Percentiles rank a stretch among this genome's conserved stretches.
Conservation (phyloP, 768 basidiomycete species). For the Mycena kentingensis region DNA sequence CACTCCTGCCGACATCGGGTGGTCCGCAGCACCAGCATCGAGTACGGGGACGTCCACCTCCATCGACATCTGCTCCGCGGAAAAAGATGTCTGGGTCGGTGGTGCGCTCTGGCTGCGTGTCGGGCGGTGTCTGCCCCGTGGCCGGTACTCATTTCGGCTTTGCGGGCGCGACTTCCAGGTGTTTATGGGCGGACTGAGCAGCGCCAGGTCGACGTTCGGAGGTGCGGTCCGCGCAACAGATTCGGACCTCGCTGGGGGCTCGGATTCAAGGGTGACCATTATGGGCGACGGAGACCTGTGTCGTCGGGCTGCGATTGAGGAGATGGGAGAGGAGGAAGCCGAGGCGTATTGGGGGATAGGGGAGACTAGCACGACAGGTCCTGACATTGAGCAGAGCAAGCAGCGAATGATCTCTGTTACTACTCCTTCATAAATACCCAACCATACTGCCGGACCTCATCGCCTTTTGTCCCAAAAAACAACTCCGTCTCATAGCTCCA, state of each 20-base stretch:
- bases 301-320: constrained; percentile 23
- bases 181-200: constrained; percentile 52
- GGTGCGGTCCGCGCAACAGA: constrained; percentile 25
- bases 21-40: background rate
- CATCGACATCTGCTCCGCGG: background rate
- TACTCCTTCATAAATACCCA: constrained; percentile 15
- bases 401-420: background rate
- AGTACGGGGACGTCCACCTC: too few species aligned
- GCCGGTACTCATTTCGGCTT: constrained; percentile 8
- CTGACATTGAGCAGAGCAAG: constrained; percentile 50
- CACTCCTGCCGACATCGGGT: constrained; percentile 1
- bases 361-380: constrained; percentile 54
- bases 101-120: constrained; percentile 52
- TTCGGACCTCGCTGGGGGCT: constrained; percentile 5
- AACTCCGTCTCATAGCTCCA: constrained; percentile 22
- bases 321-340: constrained; percentile 25
- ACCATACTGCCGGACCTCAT: constrained; percentile 18
- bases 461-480: constrained; percentile 17
- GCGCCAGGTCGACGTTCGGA: constrained; percentile 31
- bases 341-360: constrained; percentile 46
- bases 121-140: constrained; percentile 40
- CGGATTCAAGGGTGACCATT: constrained; percentile 48
- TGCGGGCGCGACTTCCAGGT: constrained; percentile 43
- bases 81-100: constrained; percentile 22
- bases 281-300: constrained; percentile 22